Evolutionary conservation across 2,329 filamentous ascomycete species (phyloP), one percentile per base, ranked within the genome.

Genomic region (Aspergillus pseudoglaucus): DNA sequence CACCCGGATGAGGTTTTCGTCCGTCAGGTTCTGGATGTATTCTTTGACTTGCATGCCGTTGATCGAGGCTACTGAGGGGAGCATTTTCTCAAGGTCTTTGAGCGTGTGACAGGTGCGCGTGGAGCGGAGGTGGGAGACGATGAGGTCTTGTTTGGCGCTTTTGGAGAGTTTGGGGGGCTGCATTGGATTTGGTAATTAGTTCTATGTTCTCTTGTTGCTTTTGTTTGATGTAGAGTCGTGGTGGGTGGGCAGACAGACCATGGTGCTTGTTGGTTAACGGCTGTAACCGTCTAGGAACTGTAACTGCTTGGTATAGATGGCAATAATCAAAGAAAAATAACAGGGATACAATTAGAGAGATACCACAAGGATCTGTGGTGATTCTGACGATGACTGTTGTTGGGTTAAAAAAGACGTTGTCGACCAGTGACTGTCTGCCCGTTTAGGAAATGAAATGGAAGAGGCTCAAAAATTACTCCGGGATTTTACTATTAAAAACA

Each of bases 21-120:
- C 81, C 7, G 73, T 69, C 17, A 86, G 74, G 4, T 75, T 71
- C 61, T 84, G 81, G 15, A 86, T 69, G 59, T 82, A 84, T 58
- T 86, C 83, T 64, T 84, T 84, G 41, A 83, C 80, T 60, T 83
- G 80, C 75, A 85, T 84, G 53, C 75, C 72, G 56, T 80, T 82
- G 69, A 86, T 82, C 8, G 79, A 80, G 5, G 79, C 80, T 41
- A 84, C 75, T 1, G 75, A 70, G 2, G 81, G 81, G 22, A 87
- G 69, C 6, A 70, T 69, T 63, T 85, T 85, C 64, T 86, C 83
- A 8, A 87, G 76, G 49, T 86, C 83, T 60, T 84, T 85, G 65
- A 86, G 72, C 45, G 75, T 82, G 66, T 84, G 81, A 15, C 81
- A 82, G 33, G 77, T 78, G 48, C 78, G 73, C 3, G 80, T 79